These are phyloP conservation scores for Sclerotinia spermophila DNA, from an alignment of 2,329 filamentous ascomycete species.

Conservation along the genomic window DNA sequence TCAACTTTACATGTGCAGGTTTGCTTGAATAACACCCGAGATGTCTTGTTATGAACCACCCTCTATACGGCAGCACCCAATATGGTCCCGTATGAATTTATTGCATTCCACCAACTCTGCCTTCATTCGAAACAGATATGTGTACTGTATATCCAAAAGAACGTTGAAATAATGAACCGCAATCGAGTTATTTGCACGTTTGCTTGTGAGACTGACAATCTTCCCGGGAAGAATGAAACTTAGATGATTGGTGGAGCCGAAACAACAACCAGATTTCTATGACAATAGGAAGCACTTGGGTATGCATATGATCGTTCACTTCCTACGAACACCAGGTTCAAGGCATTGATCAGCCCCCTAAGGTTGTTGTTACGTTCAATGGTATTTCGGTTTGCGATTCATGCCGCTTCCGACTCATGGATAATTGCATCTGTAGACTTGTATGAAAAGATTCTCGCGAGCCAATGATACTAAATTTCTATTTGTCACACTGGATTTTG, in stretches of 20 bases:
- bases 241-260: too few species aligned
- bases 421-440: too few species aligned
- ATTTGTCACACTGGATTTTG: not conserved
- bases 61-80: not conserved
- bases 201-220: not conserved
- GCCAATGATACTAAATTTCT: fast-evolving
- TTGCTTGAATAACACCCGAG: not conserved
- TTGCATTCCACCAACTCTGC: not conserved
- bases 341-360: not conserved
- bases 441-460: not conserved
- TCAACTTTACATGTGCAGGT: not conserved
- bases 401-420: not conserved
- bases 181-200: not conserved
- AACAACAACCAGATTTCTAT: not conserved
- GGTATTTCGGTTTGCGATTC: not conserved
- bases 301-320: not conserved
- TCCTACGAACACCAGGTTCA: too few species aligned
- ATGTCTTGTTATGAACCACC: not conserved
- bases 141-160: not conserved
- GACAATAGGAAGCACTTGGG: not conserved
- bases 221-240: not conserved
- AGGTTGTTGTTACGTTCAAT: too few species aligned
- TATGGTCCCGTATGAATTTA: not conserved
- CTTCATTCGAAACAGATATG: not conserved
- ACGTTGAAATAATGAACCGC: not conserved